A percentile compares a stretch with the other conserved stretches of the same genome.
phyloP scores from a whole-genome alignment of 2,329 filamentous ascomycete genomes.

The Didymella pinodella region DNA sequence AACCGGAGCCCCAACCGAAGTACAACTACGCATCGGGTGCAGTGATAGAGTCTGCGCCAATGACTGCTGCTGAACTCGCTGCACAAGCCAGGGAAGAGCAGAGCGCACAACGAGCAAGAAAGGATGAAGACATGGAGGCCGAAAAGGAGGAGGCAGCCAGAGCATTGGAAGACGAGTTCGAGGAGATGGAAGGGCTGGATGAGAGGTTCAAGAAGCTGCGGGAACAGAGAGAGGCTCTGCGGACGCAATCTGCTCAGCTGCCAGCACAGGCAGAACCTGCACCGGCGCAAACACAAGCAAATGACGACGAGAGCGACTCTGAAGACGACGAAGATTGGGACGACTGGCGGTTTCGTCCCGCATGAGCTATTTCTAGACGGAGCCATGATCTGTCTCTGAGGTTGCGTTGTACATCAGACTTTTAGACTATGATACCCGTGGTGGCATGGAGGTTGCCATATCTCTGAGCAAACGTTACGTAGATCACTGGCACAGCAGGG shows the following conservation, averaged over 20 bases:
- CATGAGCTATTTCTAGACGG: constrained; percentile 30
- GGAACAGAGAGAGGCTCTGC: constrained; percentile 56
- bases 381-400: constrained; percentile 6
- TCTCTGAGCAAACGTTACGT: constrained; percentile 4
- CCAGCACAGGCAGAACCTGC: constrained; percentile 18
- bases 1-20: constrained; percentile 83
- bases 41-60: constrained; percentile 56
- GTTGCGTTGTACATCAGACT: constrained; percentile 11
- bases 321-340: constrained; percentile 48
- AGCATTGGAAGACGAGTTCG: constrained; percentile 58
- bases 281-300: not conserved
- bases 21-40: constrained; percentile 57
- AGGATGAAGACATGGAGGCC: constrained; percentile 57
- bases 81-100: constrained; percentile 56
- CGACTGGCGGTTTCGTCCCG: constrained; percentile 49
- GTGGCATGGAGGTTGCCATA: constrained; percentile 1
- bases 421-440: constrained; percentile 19
- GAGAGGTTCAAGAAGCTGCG: constrained; percentile 55
- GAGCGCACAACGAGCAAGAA: constrained; percentile 52
- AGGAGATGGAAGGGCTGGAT: constrained; percentile 60
- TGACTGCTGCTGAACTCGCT: constrained; percentile 57
- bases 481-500: constrained; percentile 12
- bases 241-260: constrained; percentile 31
- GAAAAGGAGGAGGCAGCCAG: constrained; percentile 59
- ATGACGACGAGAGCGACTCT: constrained; percentile 48